Base-by-base conservation (phyloP, 1,139 yeast species). In the Pichia sp. region DNA sequence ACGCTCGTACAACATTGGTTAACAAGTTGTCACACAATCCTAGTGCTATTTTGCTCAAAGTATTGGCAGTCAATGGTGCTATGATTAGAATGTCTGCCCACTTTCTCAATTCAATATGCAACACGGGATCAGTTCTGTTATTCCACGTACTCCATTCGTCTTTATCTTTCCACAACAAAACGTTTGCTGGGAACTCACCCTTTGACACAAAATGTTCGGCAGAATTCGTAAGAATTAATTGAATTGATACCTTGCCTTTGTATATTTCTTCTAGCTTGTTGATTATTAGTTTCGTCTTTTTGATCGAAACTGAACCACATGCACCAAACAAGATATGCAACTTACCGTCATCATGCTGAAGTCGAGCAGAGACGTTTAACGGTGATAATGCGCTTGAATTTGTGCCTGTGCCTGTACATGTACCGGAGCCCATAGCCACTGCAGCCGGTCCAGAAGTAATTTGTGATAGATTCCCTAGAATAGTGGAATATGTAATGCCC, bases 81-180 rank as follows among this genome's bases (percentile, higher is more conserved):
- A 92, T 86, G 41, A 91, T 78, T 53, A 92, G 75, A 36, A 92
- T 85, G 71, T 92, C 97, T 0, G 97, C 98, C 98, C 98, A 92
- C 63, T 96, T 80, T 62, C 97, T 81, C 58, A 92, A 76, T 72
- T 92, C 97, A 64, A 91, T 91, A 70, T 92, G 97, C 61, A 92
- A 75, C 33, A 91, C 97, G 1, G 97, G 97, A 71, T 91, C 97
- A 51, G 90, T 82, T 61, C 97, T 79, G 49, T 78, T 75, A 64
- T 80, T 79, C 97, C 97, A 91, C 4, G 90, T 84, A 49, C 75
- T 78, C 97, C 97, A 92, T 71, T 92, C 98, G 68, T 92, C 98
- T 49, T 79, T 75, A 68, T 92, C 97, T 65, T 88, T 79, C 97
- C 97, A 92, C 9, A 90, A 78, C 53, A 84, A 79, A 6, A 89